A percentile compares a stretch with the other conserved stretches of the same genome.
These are phyloP conservation scores for Malbranchea zuffiana DNA, from an alignment of 2,329 filamentous ascomycete genomes.

Conservation along the genomic window DNA sequence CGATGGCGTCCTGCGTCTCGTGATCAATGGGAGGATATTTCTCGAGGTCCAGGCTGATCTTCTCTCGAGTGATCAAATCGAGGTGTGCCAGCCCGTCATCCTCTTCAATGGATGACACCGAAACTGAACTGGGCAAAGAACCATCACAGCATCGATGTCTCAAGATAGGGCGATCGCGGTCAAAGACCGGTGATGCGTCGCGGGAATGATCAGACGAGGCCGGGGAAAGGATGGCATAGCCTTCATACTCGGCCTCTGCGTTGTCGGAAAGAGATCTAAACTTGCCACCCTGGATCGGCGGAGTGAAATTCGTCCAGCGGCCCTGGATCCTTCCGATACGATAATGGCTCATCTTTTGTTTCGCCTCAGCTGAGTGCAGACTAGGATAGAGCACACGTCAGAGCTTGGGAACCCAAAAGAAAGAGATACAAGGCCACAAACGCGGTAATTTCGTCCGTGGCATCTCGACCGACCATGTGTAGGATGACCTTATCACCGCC, in stretches of 20 bases:
- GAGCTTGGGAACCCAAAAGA: too few species aligned
- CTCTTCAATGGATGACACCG: conserved; percentile 12
- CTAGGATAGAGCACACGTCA: too few species aligned
- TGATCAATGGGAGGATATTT: conserved; percentile 68
- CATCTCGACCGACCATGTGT: conserved; percentile 89
- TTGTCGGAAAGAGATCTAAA: conserved; percentile 51
- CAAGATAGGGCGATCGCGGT: too few species aligned
- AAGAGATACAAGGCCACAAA: too few species aligned
- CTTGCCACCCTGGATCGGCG: conserved; percentile 78
- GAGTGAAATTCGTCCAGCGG: conserved; percentile 73
- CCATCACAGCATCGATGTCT: conserved; percentile 27
- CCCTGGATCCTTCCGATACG: conserved; percentile 73
- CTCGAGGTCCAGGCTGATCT: too few species aligned
- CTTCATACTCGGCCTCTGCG: conserved; percentile 34
- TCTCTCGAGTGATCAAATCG: too few species aligned
- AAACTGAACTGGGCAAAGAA: conserved; percentile 20
- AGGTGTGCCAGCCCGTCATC: too few species aligned
- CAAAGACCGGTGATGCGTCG: conserved; percentile 44
- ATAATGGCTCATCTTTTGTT: conserved; percentile 68
- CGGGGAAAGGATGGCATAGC: conserved; percentile 48
- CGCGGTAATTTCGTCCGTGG: conserved; percentile 88
- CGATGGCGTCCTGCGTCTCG: conserved; percentile 61
- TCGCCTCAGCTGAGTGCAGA: too few species aligned
- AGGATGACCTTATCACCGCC: conserved; percentile 80
- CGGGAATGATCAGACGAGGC: too few species aligned